Percentiles rank a stretch among this genome's conserved stretches.
phyloP scores from a whole-genome alignment of 1,139 yeast species.

The Blastobotrys illinoisensis region DNA sequence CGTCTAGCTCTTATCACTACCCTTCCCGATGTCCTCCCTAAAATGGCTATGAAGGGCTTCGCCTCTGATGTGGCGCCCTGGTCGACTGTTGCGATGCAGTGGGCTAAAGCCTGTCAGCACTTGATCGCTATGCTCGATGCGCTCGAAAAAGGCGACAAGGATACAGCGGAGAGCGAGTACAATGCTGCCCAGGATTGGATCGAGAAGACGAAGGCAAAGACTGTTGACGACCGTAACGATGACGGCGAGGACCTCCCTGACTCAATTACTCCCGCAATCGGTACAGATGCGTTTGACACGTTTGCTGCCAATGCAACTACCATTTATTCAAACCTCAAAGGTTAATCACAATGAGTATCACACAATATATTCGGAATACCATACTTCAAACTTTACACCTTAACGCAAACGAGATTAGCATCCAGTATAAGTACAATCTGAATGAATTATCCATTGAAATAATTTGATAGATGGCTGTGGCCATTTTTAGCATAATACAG shows the following conservation, averaged over 20 bases:
- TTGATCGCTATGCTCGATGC: neutral
- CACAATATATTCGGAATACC: too few relatives aligned
- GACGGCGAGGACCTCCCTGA: neutral
- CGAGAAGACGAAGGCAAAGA: neutral
- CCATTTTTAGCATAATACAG: too few relatives aligned
- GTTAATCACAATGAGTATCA: too few relatives aligned
- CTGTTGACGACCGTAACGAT: neutral
- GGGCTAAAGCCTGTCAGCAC: neutral
- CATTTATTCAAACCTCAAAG: too few relatives aligned
- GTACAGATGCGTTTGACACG: neutral
- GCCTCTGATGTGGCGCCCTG: neutral
- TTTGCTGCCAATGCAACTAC: neutral
- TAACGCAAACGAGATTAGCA: too few relatives aligned
- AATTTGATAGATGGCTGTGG: too few relatives aligned
- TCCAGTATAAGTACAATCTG: too few relatives aligned
- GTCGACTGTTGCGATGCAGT: neutral
- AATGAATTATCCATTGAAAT: too few relatives aligned
- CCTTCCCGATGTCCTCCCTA: neutral
- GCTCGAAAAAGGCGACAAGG: neutral
- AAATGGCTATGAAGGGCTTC: neutral
- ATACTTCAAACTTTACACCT: too few relatives aligned
- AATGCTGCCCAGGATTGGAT: neutral
- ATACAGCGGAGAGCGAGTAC: neutral
- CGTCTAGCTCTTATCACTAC: neutral
- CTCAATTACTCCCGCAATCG: neutral